phyloP scores from a whole-genome alignment of 306 rosid species.

The Styphnolobium japonicum region DNA sequence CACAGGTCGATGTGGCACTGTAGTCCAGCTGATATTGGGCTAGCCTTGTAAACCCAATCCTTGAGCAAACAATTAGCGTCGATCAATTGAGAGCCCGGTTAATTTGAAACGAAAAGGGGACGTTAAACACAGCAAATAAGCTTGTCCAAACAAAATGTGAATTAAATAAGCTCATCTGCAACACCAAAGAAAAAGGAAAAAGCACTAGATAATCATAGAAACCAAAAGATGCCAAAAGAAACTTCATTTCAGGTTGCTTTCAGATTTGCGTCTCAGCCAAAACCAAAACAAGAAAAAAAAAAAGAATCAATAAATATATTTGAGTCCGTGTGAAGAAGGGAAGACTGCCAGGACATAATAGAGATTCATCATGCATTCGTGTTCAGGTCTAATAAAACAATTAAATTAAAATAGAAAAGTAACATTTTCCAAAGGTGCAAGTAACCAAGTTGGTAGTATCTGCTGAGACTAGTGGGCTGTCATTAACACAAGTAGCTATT shows the following conservation, averaged over 20 bases:
- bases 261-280: neutral
- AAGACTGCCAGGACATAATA: neutral
- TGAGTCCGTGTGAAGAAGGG: neutral
- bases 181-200: neutral
- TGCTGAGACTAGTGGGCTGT: neutral
- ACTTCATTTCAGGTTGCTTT: neutral
- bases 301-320: neutral
- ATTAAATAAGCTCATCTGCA: neutral
- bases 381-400: neutral
- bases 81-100: neutral
- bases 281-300: neutral
- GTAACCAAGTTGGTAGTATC: conserved; percentile 8
- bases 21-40: neutral
- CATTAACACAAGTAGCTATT: neutral
- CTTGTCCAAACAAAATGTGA: neutral
- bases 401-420: neutral
- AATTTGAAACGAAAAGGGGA: neutral
- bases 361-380: neutral
- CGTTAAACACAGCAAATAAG: neutral
- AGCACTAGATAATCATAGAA: neutral
- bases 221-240: too few relatives aligned
- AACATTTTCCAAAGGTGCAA: neutral
- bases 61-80: neutral
- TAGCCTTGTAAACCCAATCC: neutral
- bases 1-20: neutral